Evolutionary conservation across 169 alveolate genomes (phyloP).

Genomic region (Ichthyophthirius multifiliis): DNA sequence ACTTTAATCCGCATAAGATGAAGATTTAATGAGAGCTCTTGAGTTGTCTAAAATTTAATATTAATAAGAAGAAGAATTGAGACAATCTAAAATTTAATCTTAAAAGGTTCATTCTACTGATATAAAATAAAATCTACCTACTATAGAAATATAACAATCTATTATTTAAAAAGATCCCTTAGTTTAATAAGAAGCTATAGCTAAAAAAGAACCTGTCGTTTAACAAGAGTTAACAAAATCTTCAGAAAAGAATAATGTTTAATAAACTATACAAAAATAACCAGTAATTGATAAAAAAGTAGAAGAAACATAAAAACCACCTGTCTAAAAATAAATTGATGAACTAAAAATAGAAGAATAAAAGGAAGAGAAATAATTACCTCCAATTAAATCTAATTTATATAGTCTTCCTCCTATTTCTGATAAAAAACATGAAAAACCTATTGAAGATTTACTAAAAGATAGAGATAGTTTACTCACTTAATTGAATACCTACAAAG

Average conservation of each 20-base stretch:
- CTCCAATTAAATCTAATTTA: background rate
- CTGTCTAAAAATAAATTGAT: background rate
- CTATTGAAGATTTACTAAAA: conserved; percentile 3
- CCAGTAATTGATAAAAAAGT: background rate
- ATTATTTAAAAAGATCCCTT: background rate
- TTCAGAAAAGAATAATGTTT: background rate
- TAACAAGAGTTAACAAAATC: background rate
- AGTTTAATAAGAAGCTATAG: background rate
- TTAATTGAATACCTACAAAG: background rate
- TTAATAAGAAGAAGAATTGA: background rate
- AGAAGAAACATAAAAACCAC: background rate
- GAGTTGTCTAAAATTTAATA: background rate
- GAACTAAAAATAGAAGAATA: background rate
- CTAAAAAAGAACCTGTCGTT: background rate
- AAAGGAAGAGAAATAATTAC: background rate
- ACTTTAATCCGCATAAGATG: background rate
- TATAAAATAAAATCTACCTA: background rate
- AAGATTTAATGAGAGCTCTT: background rate
- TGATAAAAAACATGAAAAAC: conserved; percentile 3
- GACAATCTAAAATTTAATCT: background rate
- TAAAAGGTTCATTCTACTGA: background rate
- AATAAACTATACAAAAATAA: background rate
- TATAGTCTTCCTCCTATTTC: conserved; percentile 10
- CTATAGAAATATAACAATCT: background rate
- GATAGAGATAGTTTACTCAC: background rate